Conservation (phyloP, 176 grass and related monocot species). For the Oryza meridionalis region DNA sequence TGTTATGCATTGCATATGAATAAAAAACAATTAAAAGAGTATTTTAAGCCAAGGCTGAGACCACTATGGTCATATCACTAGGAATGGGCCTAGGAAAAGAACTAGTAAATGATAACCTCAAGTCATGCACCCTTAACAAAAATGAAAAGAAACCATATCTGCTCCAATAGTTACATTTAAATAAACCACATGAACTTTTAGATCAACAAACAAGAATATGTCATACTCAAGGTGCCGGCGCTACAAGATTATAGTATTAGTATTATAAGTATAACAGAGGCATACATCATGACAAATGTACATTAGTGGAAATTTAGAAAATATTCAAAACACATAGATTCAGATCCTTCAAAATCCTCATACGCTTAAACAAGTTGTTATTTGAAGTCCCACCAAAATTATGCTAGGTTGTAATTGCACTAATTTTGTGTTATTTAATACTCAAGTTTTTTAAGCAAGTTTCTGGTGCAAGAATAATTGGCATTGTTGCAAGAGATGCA, state of each 20-base stretch:
- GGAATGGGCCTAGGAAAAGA: neutral
- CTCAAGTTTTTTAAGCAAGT: conserved; percentile 4
- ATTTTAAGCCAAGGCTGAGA: neutral
- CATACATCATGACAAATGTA: neutral
- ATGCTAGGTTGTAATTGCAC: neutral
- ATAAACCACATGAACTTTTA: neutral
- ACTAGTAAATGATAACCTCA: neutral
- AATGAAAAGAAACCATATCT: neutral
- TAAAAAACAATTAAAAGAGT: neutral
- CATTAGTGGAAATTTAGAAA: neutral
- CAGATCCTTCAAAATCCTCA: conserved; percentile 16
- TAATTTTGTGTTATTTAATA: conserved; percentile 1
- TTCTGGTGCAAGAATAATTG: neutral
- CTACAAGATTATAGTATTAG: neutral
- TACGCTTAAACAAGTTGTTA: neutral
- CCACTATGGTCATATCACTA: neutral
- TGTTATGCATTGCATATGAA: neutral
- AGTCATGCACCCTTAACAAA: neutral
- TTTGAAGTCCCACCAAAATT: neutral
- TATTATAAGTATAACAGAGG: neutral
- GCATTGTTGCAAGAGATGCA: conserved; percentile 12
- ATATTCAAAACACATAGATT: neutral
- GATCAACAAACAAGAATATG: neutral
- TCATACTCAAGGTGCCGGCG: neutral
- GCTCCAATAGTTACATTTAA: neutral